phyloP scores from a whole-genome alignment of 169 alveolate genomes.

The Eimeria tenella region DNA sequence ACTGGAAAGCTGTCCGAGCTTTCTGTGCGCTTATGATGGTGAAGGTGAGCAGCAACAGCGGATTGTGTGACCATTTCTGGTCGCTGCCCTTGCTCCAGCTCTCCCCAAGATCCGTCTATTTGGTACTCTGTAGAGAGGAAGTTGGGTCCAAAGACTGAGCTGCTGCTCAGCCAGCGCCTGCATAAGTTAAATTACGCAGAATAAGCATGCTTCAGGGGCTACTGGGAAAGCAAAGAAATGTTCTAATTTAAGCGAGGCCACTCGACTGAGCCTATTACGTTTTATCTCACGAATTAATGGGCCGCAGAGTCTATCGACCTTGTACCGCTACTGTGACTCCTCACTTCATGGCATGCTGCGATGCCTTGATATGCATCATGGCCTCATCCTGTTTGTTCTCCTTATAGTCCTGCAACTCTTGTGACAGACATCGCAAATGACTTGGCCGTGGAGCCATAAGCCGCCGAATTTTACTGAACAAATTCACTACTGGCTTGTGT shows the following conservation, averaged over 20 bases:
- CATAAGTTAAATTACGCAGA: background rate
- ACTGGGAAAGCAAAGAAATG: too few species aligned
- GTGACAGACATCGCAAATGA: constrained; percentile 38
- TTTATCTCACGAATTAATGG: too few species aligned
- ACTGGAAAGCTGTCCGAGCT: constrained; percentile 46
- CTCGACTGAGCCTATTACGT: too few species aligned
- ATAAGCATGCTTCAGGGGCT: too few species aligned
- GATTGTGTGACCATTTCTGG: constrained; percentile 22
- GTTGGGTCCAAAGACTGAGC: constrained; percentile 56
- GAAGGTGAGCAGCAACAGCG: constrained; percentile 37
- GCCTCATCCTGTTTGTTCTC: constrained; percentile 33
- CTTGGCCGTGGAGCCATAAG: background rate
- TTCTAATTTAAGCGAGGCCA: too few species aligned
- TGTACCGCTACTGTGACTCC: background rate
- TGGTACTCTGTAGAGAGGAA: constrained; percentile 37
- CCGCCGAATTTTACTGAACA: background rate
- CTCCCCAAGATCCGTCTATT: constrained; percentile 64
- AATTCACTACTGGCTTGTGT: background rate
- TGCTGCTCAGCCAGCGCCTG: constrained; percentile 73
- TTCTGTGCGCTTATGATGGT: constrained; percentile 36
- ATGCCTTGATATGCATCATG: constrained; percentile 35
- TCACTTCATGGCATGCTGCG: constrained; percentile 77
- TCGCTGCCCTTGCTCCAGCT: constrained; percentile 5
- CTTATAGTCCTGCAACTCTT: constrained; percentile 71
- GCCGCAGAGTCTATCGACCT: too few species aligned